Evolutionary conservation across 768 basidiomycete genomes (phyloP).

Genomic region (Tephrocybe sp.): DNA sequence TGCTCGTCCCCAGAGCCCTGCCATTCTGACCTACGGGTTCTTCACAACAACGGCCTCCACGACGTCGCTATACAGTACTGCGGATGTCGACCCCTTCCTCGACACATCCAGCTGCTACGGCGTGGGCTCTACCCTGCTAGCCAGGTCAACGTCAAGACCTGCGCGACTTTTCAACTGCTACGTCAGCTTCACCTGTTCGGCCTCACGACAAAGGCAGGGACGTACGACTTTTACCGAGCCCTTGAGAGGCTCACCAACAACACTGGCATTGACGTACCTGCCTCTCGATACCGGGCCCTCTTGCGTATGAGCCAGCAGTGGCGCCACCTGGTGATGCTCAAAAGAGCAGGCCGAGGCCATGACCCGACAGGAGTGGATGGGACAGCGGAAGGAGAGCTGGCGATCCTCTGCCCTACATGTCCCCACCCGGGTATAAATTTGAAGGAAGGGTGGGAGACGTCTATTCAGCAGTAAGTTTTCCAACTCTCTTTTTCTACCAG

Average conservation of each 20-base stretch:
- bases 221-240: constrained; percentile 29
- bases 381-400: constrained; percentile 23
- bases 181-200: constrained; percentile 24
- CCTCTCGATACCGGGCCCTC: constrained; percentile 15
- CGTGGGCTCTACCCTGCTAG: constrained; percentile 20
- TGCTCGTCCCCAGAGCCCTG: constrained; percentile 6
- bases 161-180: constrained; percentile 25
- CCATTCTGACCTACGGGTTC: constrained; percentile 5
- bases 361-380: constrained; percentile 15
- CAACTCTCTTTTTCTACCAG: background rate
- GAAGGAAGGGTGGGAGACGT: constrained; percentile 13
- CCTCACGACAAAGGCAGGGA: constrained; percentile 25
- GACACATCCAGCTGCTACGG: constrained; percentile 21
- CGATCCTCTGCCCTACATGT: constrained; percentile 26
- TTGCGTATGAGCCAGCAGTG: constrained; percentile 17
- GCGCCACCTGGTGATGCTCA: constrained; percentile 21
- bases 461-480: too few species aligned
- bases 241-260: constrained; percentile 26
- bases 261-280: constrained; percentile 12
- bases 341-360: constrained; percentile 23
- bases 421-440: constrained; percentile 26
- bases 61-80: constrained; percentile 16
- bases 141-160: constrained; percentile 16
- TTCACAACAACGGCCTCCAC: constrained; percentile 22
- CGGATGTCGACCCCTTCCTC: constrained; percentile 4